Evolutionary conservation across 768 basidiomycete species (phyloP).

Genomic region (Phanerochaete carnosa): DNA sequence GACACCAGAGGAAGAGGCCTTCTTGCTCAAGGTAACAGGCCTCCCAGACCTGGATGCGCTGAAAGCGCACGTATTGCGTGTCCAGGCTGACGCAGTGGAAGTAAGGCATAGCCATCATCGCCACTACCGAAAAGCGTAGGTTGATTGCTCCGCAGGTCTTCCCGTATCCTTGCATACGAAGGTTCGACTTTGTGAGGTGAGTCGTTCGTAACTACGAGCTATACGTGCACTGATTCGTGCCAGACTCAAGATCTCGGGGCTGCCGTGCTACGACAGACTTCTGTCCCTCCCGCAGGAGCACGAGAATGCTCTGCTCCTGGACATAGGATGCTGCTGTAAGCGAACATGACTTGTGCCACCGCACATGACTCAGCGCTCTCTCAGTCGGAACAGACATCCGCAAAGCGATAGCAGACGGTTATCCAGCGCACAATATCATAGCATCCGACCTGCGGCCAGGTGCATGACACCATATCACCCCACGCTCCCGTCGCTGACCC

Average conservation of each 20-base stretch:
- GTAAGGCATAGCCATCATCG: constrained; percentile 1
- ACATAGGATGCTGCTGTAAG: constrained; percentile 42
- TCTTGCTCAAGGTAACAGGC: constrained; percentile 12
- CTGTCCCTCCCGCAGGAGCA: constrained; percentile 32
- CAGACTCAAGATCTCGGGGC: constrained; percentile 17
- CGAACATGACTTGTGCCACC: no score
- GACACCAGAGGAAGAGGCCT: background rate
- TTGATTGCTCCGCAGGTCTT: constrained; percentile 14
- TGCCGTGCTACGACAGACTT: constrained; percentile 16
- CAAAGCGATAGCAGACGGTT: constrained; percentile 36
- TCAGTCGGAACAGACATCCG: constrained; percentile 37
- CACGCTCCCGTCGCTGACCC: background rate
- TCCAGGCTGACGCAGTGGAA: constrained; percentile 20
- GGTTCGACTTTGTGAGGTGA: constrained; percentile 22
- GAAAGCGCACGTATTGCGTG: constrained; percentile 20
- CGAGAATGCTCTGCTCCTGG: constrained; percentile 32
- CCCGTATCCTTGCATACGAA: constrained; percentile 29
- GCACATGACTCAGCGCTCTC: background rate
- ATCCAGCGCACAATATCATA: constrained; percentile 32
- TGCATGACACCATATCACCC: constrained; percentile 3
- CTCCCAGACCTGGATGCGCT: constrained; percentile 21
- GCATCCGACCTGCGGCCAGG: constrained; percentile 33
- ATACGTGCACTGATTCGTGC: background rate
- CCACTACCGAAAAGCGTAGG: background rate
- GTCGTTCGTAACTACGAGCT: background rate